Evolutionary conservation across 768 basidiomycete species (phyloP).

Genomic region (Vishniacozyma victoriae): DNA sequence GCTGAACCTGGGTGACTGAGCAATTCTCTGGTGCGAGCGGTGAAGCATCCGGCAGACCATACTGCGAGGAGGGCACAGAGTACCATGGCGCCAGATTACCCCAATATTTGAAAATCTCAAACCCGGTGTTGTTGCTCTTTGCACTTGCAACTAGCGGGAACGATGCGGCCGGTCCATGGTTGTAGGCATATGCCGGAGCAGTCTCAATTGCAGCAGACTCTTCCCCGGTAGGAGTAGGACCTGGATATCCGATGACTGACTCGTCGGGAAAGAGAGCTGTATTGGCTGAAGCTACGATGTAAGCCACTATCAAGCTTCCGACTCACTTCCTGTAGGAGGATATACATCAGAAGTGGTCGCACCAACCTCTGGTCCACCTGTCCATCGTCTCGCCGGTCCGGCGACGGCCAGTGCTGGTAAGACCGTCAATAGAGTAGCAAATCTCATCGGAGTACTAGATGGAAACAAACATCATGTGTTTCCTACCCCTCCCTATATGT

Average conservation of each 20-base stretch:
- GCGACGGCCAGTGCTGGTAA: too few relatives aligned
- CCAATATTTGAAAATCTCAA: conserved; percentile 40
- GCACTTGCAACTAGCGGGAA: conserved; percentile 33
- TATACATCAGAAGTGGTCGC: conserved; percentile 29
- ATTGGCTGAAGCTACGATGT: not conserved
- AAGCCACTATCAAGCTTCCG: too few relatives aligned
- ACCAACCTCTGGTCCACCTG: conserved; percentile 17
- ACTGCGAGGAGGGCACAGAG: conserved; percentile 33
- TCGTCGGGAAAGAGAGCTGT: conserved; percentile 35
- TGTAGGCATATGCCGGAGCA: conserved; percentile 29
- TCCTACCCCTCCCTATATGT: too few relatives aligned
- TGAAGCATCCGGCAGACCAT: conserved; percentile 40
- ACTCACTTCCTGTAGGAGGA: conserved; percentile 36
- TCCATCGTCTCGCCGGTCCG: conserved; percentile 22
- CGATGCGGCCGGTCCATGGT: conserved; percentile 4
- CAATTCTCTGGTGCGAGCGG: conserved; percentile 39
- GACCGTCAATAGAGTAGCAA: too few relatives aligned
- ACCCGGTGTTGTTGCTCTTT: not conserved
- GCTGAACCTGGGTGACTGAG: conserved; percentile 37
- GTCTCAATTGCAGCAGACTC: conserved; percentile 42
- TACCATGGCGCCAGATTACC: conserved; percentile 44
- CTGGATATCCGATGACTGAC: conserved; percentile 32
- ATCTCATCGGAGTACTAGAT: too few relatives aligned
- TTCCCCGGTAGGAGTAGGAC: conserved; percentile 31
- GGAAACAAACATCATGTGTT: too few relatives aligned